Base-by-base conservation (phyloP, 768 basidiomycete species). In the Leccinum obscurum region DNA sequence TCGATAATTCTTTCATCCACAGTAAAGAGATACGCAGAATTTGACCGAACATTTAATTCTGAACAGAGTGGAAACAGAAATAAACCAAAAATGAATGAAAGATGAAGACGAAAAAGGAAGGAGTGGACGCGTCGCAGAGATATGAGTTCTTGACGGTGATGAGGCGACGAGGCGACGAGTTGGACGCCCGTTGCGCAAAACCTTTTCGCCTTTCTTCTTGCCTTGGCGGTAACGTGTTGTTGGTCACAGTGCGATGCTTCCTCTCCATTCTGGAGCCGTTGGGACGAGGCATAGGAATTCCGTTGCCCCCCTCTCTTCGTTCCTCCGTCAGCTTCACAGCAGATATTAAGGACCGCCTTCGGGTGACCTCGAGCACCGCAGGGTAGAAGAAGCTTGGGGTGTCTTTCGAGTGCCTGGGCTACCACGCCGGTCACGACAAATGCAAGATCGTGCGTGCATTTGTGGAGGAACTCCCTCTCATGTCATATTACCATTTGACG, bases 181-280 rank as follows among this genome's bases (percentile, higher is more conserved):
- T 24, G 17, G 48, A 46, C 24, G 54, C 5, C 15, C 24, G 37
- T 39, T 44, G 62, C 55, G 62, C 48, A 28, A 26, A 56, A 37
- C 56, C 15, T n/a, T 56, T 46, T 14, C 17, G 6, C 13, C 24
- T 50, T 26, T 44, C 41, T 20, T 44, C 41, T 20, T 28, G 9
- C n/a, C 41, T 44, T n/a, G 41, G 56, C 34, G 30, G 49, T 41
- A 71, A 71, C 69, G 69, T 71, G 68, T 69, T 64, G 57, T 54
- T 58, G 41, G n/a, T 20, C 65, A 57, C 59, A 54, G 54, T 52
- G 20, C 4, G 6, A 49, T 22, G 64, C 62, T 60, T 63, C 64
- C 13, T 39, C 56, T 62, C 62, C 56, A 61, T 57, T 69, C 64
- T 13, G 17, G 28, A 53, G 57, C 22, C 54, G 53, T 46, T 56